Conservation (phyloP, 202 grass and related monocot genomes). For the Carex arenaria region DNA sequence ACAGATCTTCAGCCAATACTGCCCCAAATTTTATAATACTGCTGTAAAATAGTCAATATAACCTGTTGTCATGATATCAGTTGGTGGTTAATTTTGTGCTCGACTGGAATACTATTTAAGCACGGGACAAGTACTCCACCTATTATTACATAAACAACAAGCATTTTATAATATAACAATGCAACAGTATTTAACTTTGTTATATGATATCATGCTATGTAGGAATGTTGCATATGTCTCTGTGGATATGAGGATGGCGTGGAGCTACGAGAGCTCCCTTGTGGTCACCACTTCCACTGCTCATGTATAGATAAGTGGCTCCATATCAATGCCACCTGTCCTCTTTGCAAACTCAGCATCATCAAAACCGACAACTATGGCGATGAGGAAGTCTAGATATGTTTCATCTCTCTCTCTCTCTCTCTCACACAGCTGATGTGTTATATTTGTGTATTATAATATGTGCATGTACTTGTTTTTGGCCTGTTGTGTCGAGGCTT, state of each 20-base stretch:
- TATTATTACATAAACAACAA: neutral
- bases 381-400: constrained; percentile 45
- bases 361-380: constrained; percentile 41
- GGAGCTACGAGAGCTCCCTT: constrained; percentile 60
- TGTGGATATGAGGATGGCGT: constrained; percentile 63
- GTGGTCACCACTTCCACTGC: constrained; percentile 75
- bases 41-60: neutral
- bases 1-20: neutral
- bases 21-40: neutral
- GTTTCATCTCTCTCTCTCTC: neutral
- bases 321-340: constrained; percentile 67
- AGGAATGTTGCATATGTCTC: constrained; percentile 84
- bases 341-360: constrained; percentile 68
- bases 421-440: neutral
- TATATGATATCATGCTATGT: constrained; percentile 1
- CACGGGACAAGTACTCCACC: neutral
- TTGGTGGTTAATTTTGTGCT: neutral
- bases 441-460: constrained; percentile 4
- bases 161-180: neutral
- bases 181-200: neutral
- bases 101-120: neutral
- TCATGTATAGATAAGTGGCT: constrained; percentile 82
- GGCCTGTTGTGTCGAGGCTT: neutral
- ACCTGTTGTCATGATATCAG: neutral
- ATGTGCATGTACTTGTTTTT: constrained; percentile 1